Conservation (phyloP, 2,329 filamentous ascomycete genomes). For the Epichloe festucae region DNA sequence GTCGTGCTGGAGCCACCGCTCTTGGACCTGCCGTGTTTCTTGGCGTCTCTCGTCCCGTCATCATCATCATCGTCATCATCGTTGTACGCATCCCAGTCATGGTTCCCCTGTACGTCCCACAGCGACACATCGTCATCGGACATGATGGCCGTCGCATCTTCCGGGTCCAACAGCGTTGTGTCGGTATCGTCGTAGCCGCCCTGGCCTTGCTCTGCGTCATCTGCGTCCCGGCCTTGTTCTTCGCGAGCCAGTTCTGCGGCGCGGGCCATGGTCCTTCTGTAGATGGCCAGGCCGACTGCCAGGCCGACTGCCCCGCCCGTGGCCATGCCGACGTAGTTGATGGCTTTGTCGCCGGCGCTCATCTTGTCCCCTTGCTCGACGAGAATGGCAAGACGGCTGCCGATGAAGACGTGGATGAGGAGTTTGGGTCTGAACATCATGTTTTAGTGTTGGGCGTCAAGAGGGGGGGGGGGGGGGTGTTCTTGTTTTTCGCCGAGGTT, state of each 20-base stretch:
- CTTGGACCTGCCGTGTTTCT: not conserved
- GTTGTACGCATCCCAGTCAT: slow-evolving; percentile 20
- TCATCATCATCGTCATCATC: slow-evolving; percentile 8
- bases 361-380: slow-evolving; percentile 77
- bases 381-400: slow-evolving; percentile 66
- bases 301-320: slow-evolving; percentile 59
- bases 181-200: slow-evolving; percentile 32
- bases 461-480: not conserved
- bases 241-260: slow-evolving; percentile 43
- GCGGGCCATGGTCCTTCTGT: slow-evolving; percentile 53
- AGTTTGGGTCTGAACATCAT: slow-evolving; percentile 55
- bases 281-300: slow-evolving; percentile 73
- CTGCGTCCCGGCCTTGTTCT: slow-evolving; percentile 23
- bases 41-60: not conserved
- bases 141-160: slow-evolving; percentile 41
- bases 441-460: not conserved
- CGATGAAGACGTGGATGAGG: slow-evolving; percentile 85
- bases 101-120: slow-evolving; percentile 32
- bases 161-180: slow-evolving; percentile 30
- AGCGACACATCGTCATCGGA: slow-evolving; percentile 46
- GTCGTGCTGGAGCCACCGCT: not conserved
- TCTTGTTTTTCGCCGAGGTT: no score
- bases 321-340: slow-evolving; percentile 75
- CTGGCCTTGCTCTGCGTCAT: slow-evolving; percentile 19
- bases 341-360: slow-evolving; percentile 60